These are phyloP conservation scores for Platanthera guangdongensis DNA, from an alignment of 106 monocot species.

Conservation along the genomic window DNA sequence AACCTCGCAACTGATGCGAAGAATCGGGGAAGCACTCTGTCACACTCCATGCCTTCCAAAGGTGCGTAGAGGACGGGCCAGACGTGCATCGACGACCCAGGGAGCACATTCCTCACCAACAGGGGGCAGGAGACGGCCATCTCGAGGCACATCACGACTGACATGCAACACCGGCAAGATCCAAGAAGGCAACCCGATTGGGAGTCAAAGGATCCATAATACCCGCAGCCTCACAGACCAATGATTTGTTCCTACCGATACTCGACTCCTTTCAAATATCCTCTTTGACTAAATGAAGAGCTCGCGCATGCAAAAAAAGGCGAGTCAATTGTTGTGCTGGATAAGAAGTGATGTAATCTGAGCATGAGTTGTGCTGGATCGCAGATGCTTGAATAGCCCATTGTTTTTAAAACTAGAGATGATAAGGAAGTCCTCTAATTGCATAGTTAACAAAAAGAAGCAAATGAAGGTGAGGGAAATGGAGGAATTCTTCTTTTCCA, in stretches of 20 bases:
- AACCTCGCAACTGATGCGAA: not conserved
- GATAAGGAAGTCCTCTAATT: too few species aligned
- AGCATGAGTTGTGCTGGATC: too few species aligned
- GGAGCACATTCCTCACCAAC: not conserved
- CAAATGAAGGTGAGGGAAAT: too few species aligned
- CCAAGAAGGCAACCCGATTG: slow-evolving; percentile 14
- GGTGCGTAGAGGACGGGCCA: too few species aligned
- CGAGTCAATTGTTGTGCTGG: too few species aligned
- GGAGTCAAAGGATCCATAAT: slow-evolving; percentile 21
- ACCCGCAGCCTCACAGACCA: slow-evolving; percentile 16
- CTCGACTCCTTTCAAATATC: slow-evolving; percentile 12
- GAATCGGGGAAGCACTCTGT: not conserved
- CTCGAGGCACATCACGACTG: not conserved
- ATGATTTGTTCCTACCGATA: slow-evolving; percentile 22
- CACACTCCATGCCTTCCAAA: too few species aligned
- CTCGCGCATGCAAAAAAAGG: not conserved
- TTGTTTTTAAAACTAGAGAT: too few species aligned
- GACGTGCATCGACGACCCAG: not conserved
- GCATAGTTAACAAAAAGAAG: too few species aligned
- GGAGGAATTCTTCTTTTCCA: too few species aligned
- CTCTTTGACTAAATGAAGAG: not conserved
- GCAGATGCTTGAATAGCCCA: too few species aligned
- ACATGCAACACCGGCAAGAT: not conserved
- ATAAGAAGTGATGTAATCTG: too few species aligned
- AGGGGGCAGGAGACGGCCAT: not conserved